Evolutionary conservation across 2,329 filamentous ascomycete genomes (phyloP), one percentile per base, ranked within the genome.

Genomic region (Fusarium nelsonii): DNA sequence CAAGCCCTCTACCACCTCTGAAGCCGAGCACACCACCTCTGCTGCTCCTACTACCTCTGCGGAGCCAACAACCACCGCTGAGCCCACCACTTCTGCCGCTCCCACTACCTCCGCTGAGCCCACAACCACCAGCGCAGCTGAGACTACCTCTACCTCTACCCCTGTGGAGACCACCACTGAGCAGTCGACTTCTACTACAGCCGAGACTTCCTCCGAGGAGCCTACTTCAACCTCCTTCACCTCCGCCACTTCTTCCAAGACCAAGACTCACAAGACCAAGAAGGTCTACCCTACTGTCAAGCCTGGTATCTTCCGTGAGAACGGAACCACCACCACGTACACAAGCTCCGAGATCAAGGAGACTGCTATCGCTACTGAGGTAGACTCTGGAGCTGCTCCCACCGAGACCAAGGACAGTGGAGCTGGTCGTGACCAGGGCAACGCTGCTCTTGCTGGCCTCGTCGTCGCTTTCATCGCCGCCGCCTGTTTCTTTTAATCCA

Each of bases 251-350:
- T 62, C 67, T 28, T 62, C 67, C 40, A 58, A 54, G 58, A 44
- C 54, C 49, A 65, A 65, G 61, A 46, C 68, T 63, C 46, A 64
- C 23, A 66, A 56, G 26, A 15, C 58, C n/a, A 69, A 69, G 41
- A 65, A 66, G 20, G 20, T 65, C 23, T 58, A 54, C 32, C 68
- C 58, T 30, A 72, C 63, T 58, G 66, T 71, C 51, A 71, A 66
- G 59, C 82, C 82, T 15, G 85, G 83, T 70, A 81, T 88, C 70
- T 88, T 88, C 81, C 84, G 84, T 58, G 84, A 88, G 78, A 85
- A 85, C 58, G 74, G 74, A 65, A 84, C 80, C 14, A 73, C 74
- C n/a, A 73, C 74, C n/a, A 72, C 74, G 15, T 48, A 72, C 15
- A 69, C 63, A 10, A 30, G 36, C 23, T 23, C 49, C 14, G 28